These are phyloP conservation scores for Kwoniella shivajii DNA, from an alignment of 1,284 basidiomycete species.

Conservation along the genomic window DNA sequence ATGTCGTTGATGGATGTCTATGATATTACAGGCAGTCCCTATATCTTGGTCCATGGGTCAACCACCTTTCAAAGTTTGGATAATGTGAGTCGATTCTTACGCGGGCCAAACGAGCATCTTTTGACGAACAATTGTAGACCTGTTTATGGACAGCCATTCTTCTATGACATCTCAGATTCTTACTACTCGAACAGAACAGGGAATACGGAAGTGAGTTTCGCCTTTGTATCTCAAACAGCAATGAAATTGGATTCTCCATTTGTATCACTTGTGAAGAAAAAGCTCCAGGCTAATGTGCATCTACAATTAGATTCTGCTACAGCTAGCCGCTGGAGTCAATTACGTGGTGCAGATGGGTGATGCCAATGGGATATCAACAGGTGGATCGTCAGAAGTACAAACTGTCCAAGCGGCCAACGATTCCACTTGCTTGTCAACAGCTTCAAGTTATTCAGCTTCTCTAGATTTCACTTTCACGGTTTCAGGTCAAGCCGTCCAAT, in stretches of 20 bases:
- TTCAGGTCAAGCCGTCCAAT: slow-evolving; percentile 34
- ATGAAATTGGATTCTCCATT: too few relatives aligned
- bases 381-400: slow-evolving; percentile 58
- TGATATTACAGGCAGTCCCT: slow-evolving; percentile 29
- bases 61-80: slow-evolving; percentile 30
- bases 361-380: slow-evolving; percentile 25
- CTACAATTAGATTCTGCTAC: not conserved
- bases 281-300: not conserved
- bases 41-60: slow-evolving; percentile 29
- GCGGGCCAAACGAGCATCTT: not conserved
- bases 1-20: too few relatives aligned
- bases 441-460: slow-evolving; percentile 23
- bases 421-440: slow-evolving; percentile 29
- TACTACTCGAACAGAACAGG: slow-evolving; percentile 21
- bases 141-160: slow-evolving; percentile 30
- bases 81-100: slow-evolving; percentile 29
- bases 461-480: slow-evolving; percentile 38
- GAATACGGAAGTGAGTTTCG: slow-evolving; percentile 7
- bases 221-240: not conserved
- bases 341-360: slow-evolving; percentile 40
- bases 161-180: slow-evolving; percentile 35
- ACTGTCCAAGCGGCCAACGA: slow-evolving; percentile 18
- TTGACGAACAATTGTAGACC: slow-evolving; percentile 18
- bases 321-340: not conserved
- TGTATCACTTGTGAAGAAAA: not conserved